phyloP scores from a whole-genome alignment of 1,284 basidiomycete genomes.

The Naganishia cerealis region DNA sequence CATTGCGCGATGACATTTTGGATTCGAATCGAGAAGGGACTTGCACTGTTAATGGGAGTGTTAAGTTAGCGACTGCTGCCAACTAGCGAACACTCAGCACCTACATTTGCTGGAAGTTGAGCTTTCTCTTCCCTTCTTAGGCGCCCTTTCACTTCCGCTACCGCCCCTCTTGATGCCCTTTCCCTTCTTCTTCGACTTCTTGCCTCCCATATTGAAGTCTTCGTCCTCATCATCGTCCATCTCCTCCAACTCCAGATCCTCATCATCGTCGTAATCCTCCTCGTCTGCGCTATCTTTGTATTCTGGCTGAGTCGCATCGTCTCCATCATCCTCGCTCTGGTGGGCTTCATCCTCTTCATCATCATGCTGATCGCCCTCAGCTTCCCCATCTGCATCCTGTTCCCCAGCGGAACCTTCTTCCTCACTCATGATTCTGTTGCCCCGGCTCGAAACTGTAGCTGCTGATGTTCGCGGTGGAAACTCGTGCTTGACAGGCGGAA shows the following conservation, averaged over 20 bases:
- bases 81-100: constrained; percentile 32
- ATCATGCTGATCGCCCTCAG: constrained; percentile 34
- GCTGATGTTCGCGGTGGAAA: background rate
- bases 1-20: constrained; percentile 39
- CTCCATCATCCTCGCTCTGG: constrained; percentile 33
- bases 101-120: constrained; percentile 35
- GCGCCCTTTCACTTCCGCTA: constrained; percentile 32
- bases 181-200: constrained; percentile 40
- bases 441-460: background rate
- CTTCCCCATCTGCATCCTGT: constrained; percentile 16
- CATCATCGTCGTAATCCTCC: constrained; percentile 39
- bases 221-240: constrained; percentile 42
- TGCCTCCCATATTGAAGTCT: constrained; percentile 45
- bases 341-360: constrained; percentile 35
- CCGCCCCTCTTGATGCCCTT: constrained; percentile 37
- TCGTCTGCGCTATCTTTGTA: constrained; percentile 44
- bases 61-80: background rate
- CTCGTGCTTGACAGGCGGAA: constrained; percentile 13
- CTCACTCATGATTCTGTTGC: constrained; percentile 18
- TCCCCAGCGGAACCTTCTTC: constrained; percentile 13
- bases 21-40: constrained; percentile 36
- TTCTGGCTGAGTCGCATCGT: constrained; percentile 38
- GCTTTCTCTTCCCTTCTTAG: constrained; percentile 36
- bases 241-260: constrained; percentile 41
- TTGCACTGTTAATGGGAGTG: background rate